These are phyloP conservation scores for Murraya koenigii DNA, from an alignment of 345 rosid species.

Conservation along the genomic window DNA sequence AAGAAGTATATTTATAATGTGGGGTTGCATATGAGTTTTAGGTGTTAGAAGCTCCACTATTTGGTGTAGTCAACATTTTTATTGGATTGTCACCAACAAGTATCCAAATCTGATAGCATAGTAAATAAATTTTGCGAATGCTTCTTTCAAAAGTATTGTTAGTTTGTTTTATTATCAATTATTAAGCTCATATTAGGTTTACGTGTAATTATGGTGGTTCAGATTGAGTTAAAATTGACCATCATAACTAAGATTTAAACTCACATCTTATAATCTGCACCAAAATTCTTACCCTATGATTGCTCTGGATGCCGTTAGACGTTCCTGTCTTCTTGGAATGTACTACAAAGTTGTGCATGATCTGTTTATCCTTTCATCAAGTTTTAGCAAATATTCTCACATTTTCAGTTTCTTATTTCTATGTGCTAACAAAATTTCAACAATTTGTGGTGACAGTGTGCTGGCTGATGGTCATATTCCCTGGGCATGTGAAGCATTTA, in stretches of 20 bases:
- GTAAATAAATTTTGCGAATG: neutral
- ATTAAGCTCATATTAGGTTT: neutral
- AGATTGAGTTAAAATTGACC: neutral
- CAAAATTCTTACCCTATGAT: neutral
- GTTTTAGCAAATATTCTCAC: neutral
- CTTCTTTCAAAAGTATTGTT: neutral
- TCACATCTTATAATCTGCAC: neutral
- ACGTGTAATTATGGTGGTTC: neutral
- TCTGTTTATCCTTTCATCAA: neutral
- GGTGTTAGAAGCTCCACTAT: neutral
- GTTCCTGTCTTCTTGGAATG: neutral
- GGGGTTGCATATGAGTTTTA: no score
- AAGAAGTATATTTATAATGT: no score
- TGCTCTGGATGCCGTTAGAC: neutral
- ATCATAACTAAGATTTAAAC: neutral
- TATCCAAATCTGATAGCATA: neutral
- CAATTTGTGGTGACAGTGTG: slow-evolving; percentile 47
- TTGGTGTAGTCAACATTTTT: neutral
- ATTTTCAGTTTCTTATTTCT: neutral
- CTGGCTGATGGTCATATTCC: slow-evolving; percentile 98
- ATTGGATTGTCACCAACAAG: neutral
- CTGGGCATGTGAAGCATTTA: slow-evolving; percentile 99
- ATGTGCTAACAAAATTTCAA: neutral
- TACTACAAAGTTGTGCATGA: neutral
- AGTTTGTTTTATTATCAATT: neutral